Conservation (phyloP, 768 basidiomycete species). For the Lactarius sp. region DNA sequence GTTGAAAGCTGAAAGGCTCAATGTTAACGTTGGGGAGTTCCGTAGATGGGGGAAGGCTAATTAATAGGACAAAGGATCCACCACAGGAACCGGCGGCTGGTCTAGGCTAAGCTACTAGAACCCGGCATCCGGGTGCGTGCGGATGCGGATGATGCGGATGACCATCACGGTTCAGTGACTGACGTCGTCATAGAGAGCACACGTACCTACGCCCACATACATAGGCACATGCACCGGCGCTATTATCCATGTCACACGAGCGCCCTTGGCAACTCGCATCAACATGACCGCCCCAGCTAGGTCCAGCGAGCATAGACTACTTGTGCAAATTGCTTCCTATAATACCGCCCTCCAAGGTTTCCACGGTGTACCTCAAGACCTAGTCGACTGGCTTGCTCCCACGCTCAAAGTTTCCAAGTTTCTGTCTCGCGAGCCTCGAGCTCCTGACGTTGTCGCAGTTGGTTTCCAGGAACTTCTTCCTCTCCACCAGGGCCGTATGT, state of each 20-base stretch:
- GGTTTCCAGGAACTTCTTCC: slow-evolving; percentile 94
- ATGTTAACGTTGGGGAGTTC: not conserved
- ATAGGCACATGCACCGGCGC: too few relatives aligned
- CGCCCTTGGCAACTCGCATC: not conserved
- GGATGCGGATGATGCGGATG: too few relatives aligned
- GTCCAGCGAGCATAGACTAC: slow-evolving; percentile 33
- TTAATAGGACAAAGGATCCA: not conserved
- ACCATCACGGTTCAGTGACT: not conserved
- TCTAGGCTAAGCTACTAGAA: not conserved
- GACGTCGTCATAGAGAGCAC: not conserved
- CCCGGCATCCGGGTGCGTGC: too few relatives aligned
- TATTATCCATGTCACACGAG: not conserved
- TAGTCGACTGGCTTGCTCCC: slow-evolving; percentile 89
- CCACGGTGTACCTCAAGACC: slow-evolving; percentile 68
- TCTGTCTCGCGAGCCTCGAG: slow-evolving; percentile 55
- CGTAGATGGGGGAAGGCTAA: too few relatives aligned
- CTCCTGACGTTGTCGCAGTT: slow-evolving; percentile 85
- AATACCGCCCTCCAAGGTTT: slow-evolving; percentile 87
- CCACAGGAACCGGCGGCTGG: not conserved
- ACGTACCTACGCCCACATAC: not conserved
- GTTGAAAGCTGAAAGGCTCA: not conserved
- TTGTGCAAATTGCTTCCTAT: slow-evolving; percentile 83
- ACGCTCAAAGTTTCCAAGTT: slow-evolving; percentile 72
- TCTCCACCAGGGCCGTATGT: slow-evolving; percentile 72
- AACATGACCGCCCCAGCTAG: slow-evolving; percentile 5